Evolutionary conservation across 2,329 filamentous ascomycete genomes (phyloP).

Genomic region (Xylaria sp.): DNA sequence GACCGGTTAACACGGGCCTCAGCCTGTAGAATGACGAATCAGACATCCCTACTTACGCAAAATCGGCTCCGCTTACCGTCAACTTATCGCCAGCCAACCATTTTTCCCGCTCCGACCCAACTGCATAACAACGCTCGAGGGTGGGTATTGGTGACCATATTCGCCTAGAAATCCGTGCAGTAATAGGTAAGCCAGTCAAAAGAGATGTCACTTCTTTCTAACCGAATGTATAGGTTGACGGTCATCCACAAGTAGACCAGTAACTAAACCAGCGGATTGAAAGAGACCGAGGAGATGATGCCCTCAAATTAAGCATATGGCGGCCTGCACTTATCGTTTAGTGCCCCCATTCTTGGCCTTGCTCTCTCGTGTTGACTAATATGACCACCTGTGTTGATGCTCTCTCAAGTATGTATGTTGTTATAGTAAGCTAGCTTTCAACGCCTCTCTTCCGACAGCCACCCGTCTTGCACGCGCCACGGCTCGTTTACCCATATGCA

Average conservation of each 20-base stretch:
- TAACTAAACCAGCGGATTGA: slow-evolving; percentile 8
- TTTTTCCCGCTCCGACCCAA: slow-evolving; percentile 25
- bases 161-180: slow-evolving; percentile 28
- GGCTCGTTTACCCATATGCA: neutral
- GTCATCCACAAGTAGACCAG: slow-evolving; percentile 11
- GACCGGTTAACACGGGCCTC: slow-evolving; percentile 26
- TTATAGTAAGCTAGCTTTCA: slow-evolving; percentile 12
- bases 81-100: slow-evolving; percentile 38
- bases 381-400: neutral
- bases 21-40: slow-evolving; percentile 39
- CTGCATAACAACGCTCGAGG: slow-evolving; percentile 19
- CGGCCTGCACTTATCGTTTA: neutral
- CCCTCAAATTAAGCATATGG: neutral
- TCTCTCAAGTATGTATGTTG: neutral
- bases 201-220: slow-evolving; percentile 10
- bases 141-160: slow-evolving; percentile 22
- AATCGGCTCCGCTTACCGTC: slow-evolving; percentile 35
- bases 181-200: slow-evolving; percentile 8
- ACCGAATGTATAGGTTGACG: slow-evolving; percentile 24
- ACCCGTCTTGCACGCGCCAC: neutral
- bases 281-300: slow-evolving; percentile 1
- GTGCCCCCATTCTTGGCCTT: neutral
- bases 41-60: slow-evolving; percentile 31
- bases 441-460: slow-evolving; percentile 20
- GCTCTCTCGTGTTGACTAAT: neutral